Evolutionary conservation across 352 stramenopile genomes (phyloP).

Genomic region (Phytophthora nicotianae): DNA sequence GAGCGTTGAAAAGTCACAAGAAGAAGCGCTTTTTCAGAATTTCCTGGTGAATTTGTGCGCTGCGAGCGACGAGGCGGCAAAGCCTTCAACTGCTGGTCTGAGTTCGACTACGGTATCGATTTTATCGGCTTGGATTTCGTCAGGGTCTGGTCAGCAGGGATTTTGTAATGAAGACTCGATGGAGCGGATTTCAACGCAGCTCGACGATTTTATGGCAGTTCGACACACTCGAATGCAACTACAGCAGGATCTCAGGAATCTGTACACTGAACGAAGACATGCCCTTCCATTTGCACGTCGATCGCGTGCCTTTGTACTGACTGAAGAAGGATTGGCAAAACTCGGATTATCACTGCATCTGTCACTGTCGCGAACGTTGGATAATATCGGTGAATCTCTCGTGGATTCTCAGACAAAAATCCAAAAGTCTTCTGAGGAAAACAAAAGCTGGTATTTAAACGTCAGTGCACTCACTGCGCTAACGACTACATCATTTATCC

Average conservation of each 20-base stretch:
- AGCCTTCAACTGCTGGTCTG: constrained; percentile 11
- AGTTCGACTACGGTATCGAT: constrained; percentile 17
- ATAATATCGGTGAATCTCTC: constrained; percentile 20
- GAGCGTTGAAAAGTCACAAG: constrained; percentile 21
- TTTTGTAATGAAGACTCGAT: constrained; percentile 37
- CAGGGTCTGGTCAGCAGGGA: constrained; percentile 16
- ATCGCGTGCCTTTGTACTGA: constrained; percentile 24
- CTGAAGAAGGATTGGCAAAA: constrained; percentile 28
- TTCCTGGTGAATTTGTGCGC: constrained; percentile 26
- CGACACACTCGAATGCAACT: constrained; percentile 22
- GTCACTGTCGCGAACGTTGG: constrained; percentile 21
- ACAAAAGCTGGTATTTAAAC: background rate
- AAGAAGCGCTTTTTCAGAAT: constrained; percentile 21
- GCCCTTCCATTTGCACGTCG: constrained; percentile 28
- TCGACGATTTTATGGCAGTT: constrained; percentile 32
- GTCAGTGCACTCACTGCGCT: constrained; percentile 9
- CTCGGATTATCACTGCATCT: constrained; percentile 19
- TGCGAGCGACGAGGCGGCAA: constrained; percentile 23
- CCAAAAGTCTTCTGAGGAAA: background rate
- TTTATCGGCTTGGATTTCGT: constrained; percentile 32
- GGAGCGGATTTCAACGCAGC: constrained; percentile 35
- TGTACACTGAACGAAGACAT: constrained; percentile 13
- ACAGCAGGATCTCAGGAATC: constrained; percentile 12
- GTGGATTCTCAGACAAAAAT: background rate
- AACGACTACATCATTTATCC: constrained; percentile 26